Evolutionary conservation across 148 eudicot genomes (phyloP).

Genomic region (Nyssa sinensis): DNA sequence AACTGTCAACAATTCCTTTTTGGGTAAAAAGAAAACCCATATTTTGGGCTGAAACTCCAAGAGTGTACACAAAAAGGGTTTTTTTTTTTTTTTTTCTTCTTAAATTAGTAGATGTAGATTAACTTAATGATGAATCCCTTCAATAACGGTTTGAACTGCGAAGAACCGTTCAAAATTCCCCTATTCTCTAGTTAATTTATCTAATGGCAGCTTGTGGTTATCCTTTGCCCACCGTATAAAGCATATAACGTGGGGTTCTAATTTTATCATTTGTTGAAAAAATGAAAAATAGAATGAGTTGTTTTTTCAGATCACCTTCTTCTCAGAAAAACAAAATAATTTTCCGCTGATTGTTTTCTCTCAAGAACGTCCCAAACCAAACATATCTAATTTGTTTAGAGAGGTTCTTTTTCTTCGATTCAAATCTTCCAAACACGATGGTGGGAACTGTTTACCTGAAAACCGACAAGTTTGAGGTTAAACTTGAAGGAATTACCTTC

Average conservation of each 20-base stretch:
- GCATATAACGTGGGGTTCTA: not conserved
- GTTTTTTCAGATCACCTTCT: not conserved
- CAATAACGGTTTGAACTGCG: not conserved
- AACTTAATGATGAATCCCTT: not conserved
- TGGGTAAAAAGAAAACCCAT: no score
- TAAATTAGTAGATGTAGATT: no score
- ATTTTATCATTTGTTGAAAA: no score
- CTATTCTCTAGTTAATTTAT: not conserved
- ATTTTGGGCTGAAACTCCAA: no score
- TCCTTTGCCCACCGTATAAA: not conserved
- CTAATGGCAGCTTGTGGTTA: not conserved
- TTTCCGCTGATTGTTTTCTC: no score
- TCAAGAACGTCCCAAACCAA: no score
- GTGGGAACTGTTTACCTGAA: slow-evolving; percentile 31
- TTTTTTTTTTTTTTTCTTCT: no score
- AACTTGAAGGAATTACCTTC: slow-evolving; percentile 40
- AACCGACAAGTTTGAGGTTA: slow-evolving; percentile 41
- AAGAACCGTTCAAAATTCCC: not conserved
- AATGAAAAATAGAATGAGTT: not conserved
- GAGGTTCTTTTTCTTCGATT: not conserved
- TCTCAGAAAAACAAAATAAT: not conserved
- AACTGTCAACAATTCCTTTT: no score
- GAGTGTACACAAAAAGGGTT: no score
- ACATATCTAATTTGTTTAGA: no score
- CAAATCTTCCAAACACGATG: slow-evolving; percentile 4